A percentile compares a stretch with the other conserved stretches of the same genome.
Conservation (phyloP, 192 early-diverging fungal genomes). For the Coemansia sp. region DNA sequence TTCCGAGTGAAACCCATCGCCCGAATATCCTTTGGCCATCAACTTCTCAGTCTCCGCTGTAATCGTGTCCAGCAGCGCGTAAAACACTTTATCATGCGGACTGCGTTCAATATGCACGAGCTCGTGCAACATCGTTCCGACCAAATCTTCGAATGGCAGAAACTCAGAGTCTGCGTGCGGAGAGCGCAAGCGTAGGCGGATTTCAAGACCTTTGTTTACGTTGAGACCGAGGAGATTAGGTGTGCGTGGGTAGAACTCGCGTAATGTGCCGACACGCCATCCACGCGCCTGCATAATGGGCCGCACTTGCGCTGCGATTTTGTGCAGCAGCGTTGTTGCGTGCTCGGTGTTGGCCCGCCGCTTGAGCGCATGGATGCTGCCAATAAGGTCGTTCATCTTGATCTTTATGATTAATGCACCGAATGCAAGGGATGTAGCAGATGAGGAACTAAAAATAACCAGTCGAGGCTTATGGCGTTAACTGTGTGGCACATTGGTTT, state of each 20-base stretch:
- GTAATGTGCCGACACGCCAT: slow-evolving; percentile 29
- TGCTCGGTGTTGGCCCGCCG: slow-evolving; percentile 12
- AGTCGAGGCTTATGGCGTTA: too few species aligned
- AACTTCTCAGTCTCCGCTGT: slow-evolving; percentile 28
- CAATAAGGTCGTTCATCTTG: slow-evolving; percentile 19
- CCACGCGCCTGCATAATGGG: slow-evolving; percentile 44
- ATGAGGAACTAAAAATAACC: too few species aligned
- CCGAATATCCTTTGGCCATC: slow-evolving; percentile 38
- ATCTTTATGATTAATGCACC: background rate
- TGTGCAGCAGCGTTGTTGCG: slow-evolving; percentile 34
- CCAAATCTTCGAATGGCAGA: slow-evolving; percentile 30
- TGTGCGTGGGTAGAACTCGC: slow-evolving; percentile 42
- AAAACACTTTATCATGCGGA: slow-evolving; percentile 42
- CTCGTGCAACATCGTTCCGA: slow-evolving; percentile 54
- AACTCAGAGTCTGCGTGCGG: slow-evolving; percentile 22
- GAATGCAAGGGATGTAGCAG: background rate
- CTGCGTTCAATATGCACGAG: slow-evolving; percentile 44
- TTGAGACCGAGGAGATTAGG: slow-evolving; percentile 39
- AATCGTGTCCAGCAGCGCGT: slow-evolving; percentile 33
- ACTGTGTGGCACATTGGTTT: background rate
- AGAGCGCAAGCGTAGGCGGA: slow-evolving; percentile 40
- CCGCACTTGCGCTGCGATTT: slow-evolving; percentile 31
- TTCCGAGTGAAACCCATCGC: slow-evolving; percentile 41
- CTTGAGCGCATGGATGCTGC: slow-evolving; percentile 36
- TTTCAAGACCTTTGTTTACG: slow-evolving; percentile 39